Base-by-base conservation (phyloP, 768 basidiomycete species). In the Chlorophyllum brunneum region DNA sequence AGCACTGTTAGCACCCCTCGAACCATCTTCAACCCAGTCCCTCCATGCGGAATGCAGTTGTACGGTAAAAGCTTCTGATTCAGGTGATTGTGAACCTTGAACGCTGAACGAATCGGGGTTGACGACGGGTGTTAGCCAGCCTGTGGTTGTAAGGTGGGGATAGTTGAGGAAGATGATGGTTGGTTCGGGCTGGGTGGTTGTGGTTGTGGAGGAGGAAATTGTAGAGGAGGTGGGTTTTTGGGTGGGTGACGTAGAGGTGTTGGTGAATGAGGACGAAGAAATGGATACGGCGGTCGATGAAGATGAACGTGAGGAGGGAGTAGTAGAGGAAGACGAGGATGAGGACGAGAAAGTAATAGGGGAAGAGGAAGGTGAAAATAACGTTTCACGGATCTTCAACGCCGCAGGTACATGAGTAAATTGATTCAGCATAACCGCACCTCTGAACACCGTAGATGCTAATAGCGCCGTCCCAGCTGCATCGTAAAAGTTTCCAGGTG, bases 41-140 rank as follows among this genome's bases (percentile, higher is more conserved):
- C 75, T 70, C 75, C 83, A 88, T 3, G 87, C 86, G 0, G 88
- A 78, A 53, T 91, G 75, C 67, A 93, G 74, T 61, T 83, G 75
- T 4, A 94, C 64, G 9, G 88, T 80, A 65, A 95, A 95, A 5
- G 86, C 88, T 68, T 94, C 77, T 0, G 76, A 83, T 65, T 95
- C 92, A 1, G 92, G 79, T 54, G 86, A 88, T 16, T 79, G 18
- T 0, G 65, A 53, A 0, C 86, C 85, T 54, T 78, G 52, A 1
- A 56, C 9, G 0, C 71, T 69, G 59, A 75, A 83, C 1, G 70
- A 63, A 48, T 85, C 64, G 0, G 92, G 92, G 61, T 95, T 73
- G 2, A 88, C 88, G 15, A 92, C 89, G 4, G 88, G 88, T 4
- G 70, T 72, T 22, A 92, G 67, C 82, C 85, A 88, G 2, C 88